These are phyloP conservation scores for Royoungia palumana DNA, from an alignment of 768 basidiomycete species.

Conservation along the genomic window DNA sequence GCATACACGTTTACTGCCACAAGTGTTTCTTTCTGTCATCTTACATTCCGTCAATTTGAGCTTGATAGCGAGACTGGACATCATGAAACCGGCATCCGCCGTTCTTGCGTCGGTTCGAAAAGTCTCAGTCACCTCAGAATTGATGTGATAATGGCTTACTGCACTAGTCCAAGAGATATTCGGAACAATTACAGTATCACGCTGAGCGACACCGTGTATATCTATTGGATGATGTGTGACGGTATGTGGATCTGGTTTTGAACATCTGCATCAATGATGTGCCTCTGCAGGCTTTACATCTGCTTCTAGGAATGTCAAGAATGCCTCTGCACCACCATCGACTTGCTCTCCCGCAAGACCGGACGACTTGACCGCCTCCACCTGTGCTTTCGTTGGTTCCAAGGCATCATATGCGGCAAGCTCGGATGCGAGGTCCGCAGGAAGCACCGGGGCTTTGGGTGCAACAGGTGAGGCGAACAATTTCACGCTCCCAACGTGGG, in stretches of 20 bases:
- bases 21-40: too few relatives aligned
- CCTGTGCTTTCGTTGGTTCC: conserved; percentile 61
- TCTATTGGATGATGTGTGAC: conserved; percentile 18
- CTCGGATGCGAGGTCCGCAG: conserved; percentile 83
- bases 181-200: background rate
- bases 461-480: conserved; percentile 68
- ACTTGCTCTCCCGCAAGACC: conserved; percentile 20
- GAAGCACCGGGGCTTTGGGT: conserved; percentile 74
- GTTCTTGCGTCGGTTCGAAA: background rate
- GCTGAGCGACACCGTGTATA: background rate
- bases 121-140: background rate
- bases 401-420: conserved; percentile 80
- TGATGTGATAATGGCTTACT: background rate
- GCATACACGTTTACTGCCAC: too few relatives aligned
- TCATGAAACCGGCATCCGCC: background rate
- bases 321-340: conserved; percentile 62
- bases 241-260: conserved; percentile 9
- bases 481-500: conserved; percentile 86
- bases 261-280: conserved; percentile 49
- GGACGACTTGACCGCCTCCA: conserved; percentile 33
- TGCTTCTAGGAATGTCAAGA: conserved; percentile 77
- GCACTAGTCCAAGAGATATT: background rate
- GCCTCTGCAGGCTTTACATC: conserved; percentile 66
- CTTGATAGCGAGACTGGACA: too few relatives aligned
- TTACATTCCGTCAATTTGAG: too few relatives aligned